Percentiles rank a stretch among this genome's conserved stretches.
phyloP scores from a whole-genome alignment of 495 filamentous ascomycete species.

The Hypomontagnella monticulosa region DNA sequence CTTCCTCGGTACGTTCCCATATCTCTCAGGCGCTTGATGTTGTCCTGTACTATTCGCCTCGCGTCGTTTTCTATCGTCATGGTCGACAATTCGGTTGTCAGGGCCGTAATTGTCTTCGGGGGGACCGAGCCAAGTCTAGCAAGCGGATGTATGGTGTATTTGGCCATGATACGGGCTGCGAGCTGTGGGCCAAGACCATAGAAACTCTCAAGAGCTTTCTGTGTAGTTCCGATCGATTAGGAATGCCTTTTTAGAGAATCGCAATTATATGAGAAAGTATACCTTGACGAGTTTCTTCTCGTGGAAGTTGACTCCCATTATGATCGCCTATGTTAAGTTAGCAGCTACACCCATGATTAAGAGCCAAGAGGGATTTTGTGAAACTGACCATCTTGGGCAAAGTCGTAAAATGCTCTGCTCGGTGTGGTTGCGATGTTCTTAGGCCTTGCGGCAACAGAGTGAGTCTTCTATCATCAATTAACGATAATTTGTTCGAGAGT shows the following conservation, averaged over 20 bases:
- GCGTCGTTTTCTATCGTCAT: slow-evolving; percentile 97
- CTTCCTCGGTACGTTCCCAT: slow-evolving; percentile 91
- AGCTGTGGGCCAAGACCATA: slow-evolving; percentile 84
- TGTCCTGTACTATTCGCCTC: slow-evolving; percentile 75
- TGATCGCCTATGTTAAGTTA: slow-evolving; percentile 70
- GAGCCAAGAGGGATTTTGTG: not conserved
- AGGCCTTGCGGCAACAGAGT: slow-evolving; percentile 2
- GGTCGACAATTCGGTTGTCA: slow-evolving; percentile 84
- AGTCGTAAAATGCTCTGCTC: slow-evolving; percentile 2
- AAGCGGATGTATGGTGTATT: slow-evolving; percentile 82
- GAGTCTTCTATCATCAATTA: slow-evolving; percentile 3
- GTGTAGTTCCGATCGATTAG: slow-evolving; percentile 19
- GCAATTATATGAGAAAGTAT: slow-evolving; percentile 29
- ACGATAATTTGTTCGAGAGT: slow-evolving; percentile 1
- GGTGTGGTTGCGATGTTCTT: slow-evolving; percentile 11
- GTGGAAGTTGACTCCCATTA: slow-evolving; percentile 85
- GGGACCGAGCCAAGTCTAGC: slow-evolving; percentile 77
- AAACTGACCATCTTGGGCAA: slow-evolving; percentile 38
- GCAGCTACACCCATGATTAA: not conserved
- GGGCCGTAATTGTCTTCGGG: slow-evolving; percentile 75
- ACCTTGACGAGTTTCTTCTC: slow-evolving; percentile 85
- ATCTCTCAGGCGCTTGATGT: slow-evolving; percentile 87
- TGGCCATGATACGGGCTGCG: slow-evolving; percentile 80
- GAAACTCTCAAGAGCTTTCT: slow-evolving; percentile 89
- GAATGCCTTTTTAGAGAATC: not conserved